A percentile compares a stretch with the other conserved stretches of the same genome.
phyloP scores from a whole-genome alignment of 768 basidiomycete species.

The Trametes punicea region DNA sequence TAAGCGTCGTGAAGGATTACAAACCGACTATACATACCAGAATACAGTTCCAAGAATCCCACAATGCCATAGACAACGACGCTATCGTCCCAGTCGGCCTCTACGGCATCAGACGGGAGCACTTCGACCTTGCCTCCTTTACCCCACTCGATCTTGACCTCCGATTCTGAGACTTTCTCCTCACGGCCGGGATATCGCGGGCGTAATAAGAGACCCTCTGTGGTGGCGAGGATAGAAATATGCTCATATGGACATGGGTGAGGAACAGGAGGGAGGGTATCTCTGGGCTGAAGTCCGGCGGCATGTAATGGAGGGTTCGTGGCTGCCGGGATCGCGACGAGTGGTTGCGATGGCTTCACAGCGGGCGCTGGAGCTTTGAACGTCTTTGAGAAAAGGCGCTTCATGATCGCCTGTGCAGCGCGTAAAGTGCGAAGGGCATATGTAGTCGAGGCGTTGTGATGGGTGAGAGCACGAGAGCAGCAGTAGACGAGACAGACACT shows the following conservation, averaged over 20 bases:
- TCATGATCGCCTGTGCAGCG: constrained; percentile 26
- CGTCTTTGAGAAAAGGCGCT: constrained; percentile 29
- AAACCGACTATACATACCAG: constrained; percentile 43
- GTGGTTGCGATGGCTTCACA: neutral
- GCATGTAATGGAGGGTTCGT: constrained; percentile 22
- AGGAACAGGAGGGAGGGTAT: constrained; percentile 63
- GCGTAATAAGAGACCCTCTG: constrained; percentile 63
- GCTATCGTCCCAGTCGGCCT: constrained; percentile 50
- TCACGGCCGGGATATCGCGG: constrained; percentile 38
- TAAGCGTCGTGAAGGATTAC: neutral
- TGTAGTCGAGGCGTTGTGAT: neutral
- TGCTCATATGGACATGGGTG: constrained; percentile 72
- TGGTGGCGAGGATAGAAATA: constrained; percentile 57
- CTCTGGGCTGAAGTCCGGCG: constrained; percentile 54
- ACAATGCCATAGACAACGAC: constrained; percentile 73
- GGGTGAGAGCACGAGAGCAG: constrained; percentile 2
- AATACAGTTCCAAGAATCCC: constrained; percentile 68
- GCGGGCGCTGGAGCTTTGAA: constrained; percentile 11
- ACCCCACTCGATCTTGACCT: constrained; percentile 59
- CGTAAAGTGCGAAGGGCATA: constrained; percentile 1
- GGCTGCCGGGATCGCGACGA: neutral
- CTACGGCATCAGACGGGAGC: constrained; percentile 35
- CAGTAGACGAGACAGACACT: neutral
- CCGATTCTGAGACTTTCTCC: constrained; percentile 28
- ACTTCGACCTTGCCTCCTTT: constrained; percentile 54